Evolutionary conservation across 2,329 filamentous ascomycete genomes (phyloP).

Genomic region (Talaromyces marneffei): DNA sequence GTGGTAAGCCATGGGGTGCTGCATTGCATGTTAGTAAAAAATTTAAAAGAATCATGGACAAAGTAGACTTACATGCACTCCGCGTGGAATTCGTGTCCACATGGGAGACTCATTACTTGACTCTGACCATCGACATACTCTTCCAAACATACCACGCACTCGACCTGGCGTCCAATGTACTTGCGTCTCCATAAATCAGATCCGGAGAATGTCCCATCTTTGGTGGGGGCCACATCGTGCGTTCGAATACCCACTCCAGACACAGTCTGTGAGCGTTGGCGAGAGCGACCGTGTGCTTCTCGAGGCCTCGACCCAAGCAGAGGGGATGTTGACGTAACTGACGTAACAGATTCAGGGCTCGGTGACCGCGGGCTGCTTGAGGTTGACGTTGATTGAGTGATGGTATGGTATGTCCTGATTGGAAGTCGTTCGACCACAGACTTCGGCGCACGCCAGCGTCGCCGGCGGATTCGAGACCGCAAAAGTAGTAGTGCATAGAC

Average conservation of each 20-base stretch:
- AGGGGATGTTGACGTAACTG: slow-evolving; percentile 66
- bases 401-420: slow-evolving; percentile 89
- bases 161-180: slow-evolving; percentile 63
- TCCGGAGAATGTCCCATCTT: slow-evolving; percentile 43
- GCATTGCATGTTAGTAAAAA: neutral
- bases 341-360: slow-evolving; percentile 56
- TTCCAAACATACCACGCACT: slow-evolving; percentile 94
- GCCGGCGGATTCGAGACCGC: slow-evolving; percentile 78
- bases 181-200: slow-evolving; percentile 46
- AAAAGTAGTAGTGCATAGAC: slow-evolving; percentile 86
- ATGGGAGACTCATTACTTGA: slow-evolving; percentile 92
- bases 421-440: slow-evolving; percentile 92
- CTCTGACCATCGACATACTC: slow-evolving; percentile 94
- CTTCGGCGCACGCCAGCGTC: slow-evolving; percentile 95
- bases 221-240: slow-evolving; percentile 23
- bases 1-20: slow-evolving; percentile 97
- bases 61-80: slow-evolving; percentile 84
- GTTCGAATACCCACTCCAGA: slow-evolving; percentile 26
- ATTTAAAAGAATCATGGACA: neutral
- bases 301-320: slow-evolving; percentile 48
- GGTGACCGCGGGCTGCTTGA: slow-evolving; percentile 53
- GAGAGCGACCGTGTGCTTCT: slow-evolving; percentile 26
- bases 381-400: slow-evolving; percentile 55
- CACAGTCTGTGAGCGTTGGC: slow-evolving; percentile 35
- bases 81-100: slow-evolving; percentile 94